phyloP scores from a whole-genome alignment of 768 basidiomycete species.

The Suillus clintonianus region DNA sequence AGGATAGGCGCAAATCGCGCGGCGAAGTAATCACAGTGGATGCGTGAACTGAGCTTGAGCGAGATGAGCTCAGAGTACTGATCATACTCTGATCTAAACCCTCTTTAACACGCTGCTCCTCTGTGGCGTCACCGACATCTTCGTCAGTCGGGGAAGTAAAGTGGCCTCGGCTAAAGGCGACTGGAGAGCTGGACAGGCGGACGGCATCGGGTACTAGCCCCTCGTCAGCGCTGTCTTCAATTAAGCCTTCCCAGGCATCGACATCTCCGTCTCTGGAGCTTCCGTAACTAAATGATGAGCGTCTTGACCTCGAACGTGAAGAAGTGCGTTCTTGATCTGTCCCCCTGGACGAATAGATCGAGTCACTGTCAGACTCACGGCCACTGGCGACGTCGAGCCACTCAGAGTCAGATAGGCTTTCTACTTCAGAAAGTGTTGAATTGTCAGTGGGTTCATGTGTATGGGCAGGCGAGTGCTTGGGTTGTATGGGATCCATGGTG shows the following conservation, averaged over 20 bases:
- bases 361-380: constrained; percentile 67
- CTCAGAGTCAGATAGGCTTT: constrained; percentile 75
- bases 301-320: constrained; percentile 60
- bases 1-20: constrained; percentile 77
- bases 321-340: constrained; percentile 59
- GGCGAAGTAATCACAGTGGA: constrained; percentile 61
- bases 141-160: constrained; percentile 32
- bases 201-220: constrained; percentile 25
- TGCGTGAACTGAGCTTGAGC: constrained; percentile 58
- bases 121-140: constrained; percentile 42
- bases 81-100: constrained; percentile 83
- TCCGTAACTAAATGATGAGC: constrained; percentile 67
- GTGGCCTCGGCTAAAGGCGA: constrained; percentile 19
- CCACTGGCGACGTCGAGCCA: constrained; percentile 80
- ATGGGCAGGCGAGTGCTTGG: constrained; percentile 17
- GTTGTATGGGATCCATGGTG: constrained; percentile 19
- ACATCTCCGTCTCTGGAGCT: constrained; percentile 72
- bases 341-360: constrained; percentile 55
- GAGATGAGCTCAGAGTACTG: constrained; percentile 75
- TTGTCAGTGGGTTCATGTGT: constrained; percentile 40
- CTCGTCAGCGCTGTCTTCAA: constrained; percentile 63
- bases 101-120: constrained; percentile 71
- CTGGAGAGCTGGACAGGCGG: constrained; percentile 19
- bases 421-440: constrained; percentile 59
- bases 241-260: constrained; percentile 78